Evolutionary conservation across 768 basidiomycete genomes (phyloP), one percentile per base, ranked within the genome.

Genomic region (Neoboletus subvelutipes): DNA sequence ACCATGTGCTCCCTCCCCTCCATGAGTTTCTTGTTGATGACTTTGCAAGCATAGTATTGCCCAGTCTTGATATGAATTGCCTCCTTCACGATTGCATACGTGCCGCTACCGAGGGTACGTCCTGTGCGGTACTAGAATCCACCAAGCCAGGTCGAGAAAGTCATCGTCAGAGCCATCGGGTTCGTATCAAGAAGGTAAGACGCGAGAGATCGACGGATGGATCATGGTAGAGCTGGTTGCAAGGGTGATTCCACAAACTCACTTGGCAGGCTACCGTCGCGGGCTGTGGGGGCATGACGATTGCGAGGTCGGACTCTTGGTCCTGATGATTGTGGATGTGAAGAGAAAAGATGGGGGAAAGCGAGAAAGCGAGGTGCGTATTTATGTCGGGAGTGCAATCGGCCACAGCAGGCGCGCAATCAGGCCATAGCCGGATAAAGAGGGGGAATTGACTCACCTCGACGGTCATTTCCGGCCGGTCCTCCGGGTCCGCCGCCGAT

Each of bases 11-110:
- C 96, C 61, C 96, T 81, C 5, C 96, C 96, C 71, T 96, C 91
- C 94, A 97, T 97, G 56, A 97, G 84, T 68, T 95, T 94, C 82
- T 98, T 98, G 85, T 96, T 98, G 77, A 98, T 94, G 67, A 98
- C 97, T 75, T 99, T 99, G 83, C 95, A 98, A 22, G 96, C 97
- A 79, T 89, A 98, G 76, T 95, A 96, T 73, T 97, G 83, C 22
- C 86, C 85, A 1, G 94, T 93, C 77, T 89, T 87, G 77, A 96
- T 87, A 68, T 96, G 93, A 26, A 95, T 90, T 45, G 94, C 94
- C 77, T 97, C 94, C 75, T 93, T 94, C 47, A 94, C 92, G 71
- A 94, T 92, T 58, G 92, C 92, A 68, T 97, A 98, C 42, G 94
- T 97, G 47, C 94, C 94, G 67, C 90, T 94, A 26, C 91, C 92